Evolutionary conservation across 768 basidiomycete genomes (phyloP).

Genomic region (Pisolithus sp.): DNA sequence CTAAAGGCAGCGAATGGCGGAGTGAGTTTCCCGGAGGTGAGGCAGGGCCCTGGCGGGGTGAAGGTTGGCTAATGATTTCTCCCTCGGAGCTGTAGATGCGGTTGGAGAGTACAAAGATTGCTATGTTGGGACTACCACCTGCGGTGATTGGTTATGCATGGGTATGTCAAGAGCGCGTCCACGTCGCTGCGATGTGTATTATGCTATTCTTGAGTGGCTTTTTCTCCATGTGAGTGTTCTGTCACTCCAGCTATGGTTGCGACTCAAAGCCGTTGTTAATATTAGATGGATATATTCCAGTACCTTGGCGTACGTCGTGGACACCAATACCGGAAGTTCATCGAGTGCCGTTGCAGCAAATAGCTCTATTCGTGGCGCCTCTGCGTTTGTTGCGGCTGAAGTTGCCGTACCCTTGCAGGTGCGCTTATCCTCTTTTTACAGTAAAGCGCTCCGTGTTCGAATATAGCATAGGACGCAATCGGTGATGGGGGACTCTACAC

Average conservation of each 20-base stretch:
- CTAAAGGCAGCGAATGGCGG: slow-evolving; percentile 46
- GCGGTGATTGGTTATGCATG: slow-evolving; percentile 69
- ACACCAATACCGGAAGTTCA: slow-evolving; percentile 77
- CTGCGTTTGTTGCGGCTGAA: slow-evolving; percentile 66
- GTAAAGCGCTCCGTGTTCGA: background rate
- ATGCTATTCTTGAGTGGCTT: slow-evolving; percentile 73
- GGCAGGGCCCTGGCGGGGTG: slow-evolving; percentile 2
- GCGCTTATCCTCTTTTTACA: background rate
- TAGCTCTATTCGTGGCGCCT: slow-evolving; percentile 63
- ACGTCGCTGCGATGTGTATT: slow-evolving; percentile 65
- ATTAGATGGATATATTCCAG: slow-evolving; percentile 58
- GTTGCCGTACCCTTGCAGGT: slow-evolving; percentile 68
- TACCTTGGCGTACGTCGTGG: slow-evolving; percentile 81
- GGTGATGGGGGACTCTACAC: slow-evolving; percentile 83
- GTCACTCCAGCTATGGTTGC: too few species aligned
- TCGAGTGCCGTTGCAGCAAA: slow-evolving; percentile 75
- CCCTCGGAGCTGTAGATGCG: slow-evolving; percentile 49
- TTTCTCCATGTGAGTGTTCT: slow-evolving; percentile 53
- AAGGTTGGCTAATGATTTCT: background rate
- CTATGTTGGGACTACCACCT: slow-evolving; percentile 48
- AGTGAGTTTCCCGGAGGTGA: slow-evolving; percentile 57
- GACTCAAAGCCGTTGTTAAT: background rate
- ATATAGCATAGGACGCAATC: slow-evolving; percentile 45
- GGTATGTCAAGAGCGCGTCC: slow-evolving; percentile 58
- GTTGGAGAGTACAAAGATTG: slow-evolving; percentile 55